A percentile compares a stretch with the other conserved stretches of the same genome.
phyloP scores from a whole-genome alignment of 352 stramenopile genomes.

The Phytophthora lateralis region DNA sequence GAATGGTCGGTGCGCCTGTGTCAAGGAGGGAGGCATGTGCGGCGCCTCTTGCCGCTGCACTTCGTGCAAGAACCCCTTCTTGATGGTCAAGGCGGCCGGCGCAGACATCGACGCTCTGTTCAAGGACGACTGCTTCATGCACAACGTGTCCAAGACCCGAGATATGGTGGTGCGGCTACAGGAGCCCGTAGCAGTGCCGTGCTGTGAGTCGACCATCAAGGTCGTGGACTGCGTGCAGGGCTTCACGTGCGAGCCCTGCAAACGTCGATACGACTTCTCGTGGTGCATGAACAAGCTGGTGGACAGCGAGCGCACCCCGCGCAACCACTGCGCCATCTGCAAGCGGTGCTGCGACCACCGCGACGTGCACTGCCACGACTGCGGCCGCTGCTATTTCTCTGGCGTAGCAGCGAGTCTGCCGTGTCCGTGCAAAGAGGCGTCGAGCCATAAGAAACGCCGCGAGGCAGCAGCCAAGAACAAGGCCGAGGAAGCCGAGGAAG shows the following conservation, averaged over 20 bases:
- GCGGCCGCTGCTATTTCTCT: conserved; percentile 85
- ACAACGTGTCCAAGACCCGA: conserved; percentile 86
- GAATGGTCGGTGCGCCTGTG: conserved; percentile 82
- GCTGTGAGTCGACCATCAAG: conserved; percentile 59
- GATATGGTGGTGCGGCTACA: conserved; percentile 83
- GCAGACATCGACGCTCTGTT: conserved; percentile 78
- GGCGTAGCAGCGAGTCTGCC: conserved; percentile 77
- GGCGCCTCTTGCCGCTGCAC: conserved; percentile 77
- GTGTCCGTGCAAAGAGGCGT: conserved; percentile 79
- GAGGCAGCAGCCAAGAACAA: conserved; percentile 44
- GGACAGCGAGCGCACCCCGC: conserved; percentile 70
- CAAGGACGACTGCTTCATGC: conserved; percentile 86
- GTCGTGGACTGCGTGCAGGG: conserved; percentile 82
- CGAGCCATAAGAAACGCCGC: conserved; percentile 58
- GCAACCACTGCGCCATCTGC: conserved; percentile 87
- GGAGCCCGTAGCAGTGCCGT: conserved; percentile 69
- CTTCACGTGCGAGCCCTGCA: conserved; percentile 58
- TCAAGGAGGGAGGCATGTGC: conserved; percentile 86
- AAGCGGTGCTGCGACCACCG: conserved; percentile 87
- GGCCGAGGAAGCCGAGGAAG: conserved; percentile 57
- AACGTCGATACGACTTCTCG: conserved; percentile 71
- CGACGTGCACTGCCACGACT: conserved; percentile 87
- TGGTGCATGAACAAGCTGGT: conserved; percentile 87
- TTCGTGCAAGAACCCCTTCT: conserved; percentile 87
- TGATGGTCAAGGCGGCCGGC: conserved; percentile 79